phyloP scores from a whole-genome alignment of 2,329 filamentous ascomycete species.

The Pseudofabraea citricarpa region DNA sequence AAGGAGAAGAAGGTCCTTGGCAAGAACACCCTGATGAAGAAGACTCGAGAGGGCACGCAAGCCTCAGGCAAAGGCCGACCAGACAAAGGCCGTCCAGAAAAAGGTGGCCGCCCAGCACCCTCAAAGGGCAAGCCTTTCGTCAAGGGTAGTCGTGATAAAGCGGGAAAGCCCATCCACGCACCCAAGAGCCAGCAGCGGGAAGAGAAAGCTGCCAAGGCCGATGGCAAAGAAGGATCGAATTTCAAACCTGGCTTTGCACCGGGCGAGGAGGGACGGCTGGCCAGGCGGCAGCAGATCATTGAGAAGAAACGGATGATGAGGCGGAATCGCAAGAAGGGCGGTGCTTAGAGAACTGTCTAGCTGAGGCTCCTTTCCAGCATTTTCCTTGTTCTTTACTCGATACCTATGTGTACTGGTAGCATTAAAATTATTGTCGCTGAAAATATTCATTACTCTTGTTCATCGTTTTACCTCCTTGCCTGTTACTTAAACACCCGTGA shows the following conservation, averaged over 20 bases:
- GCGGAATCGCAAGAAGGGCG: slow-evolving; percentile 40
- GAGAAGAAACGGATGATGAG: slow-evolving; percentile 77
- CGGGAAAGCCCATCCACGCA: slow-evolving; percentile 3
- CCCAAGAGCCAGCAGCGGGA: slow-evolving; percentile 10
- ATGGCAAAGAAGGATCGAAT: slow-evolving; percentile 8
- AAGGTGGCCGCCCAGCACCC: slow-evolving; percentile 13
- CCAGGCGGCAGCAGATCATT: slow-evolving; percentile 72
- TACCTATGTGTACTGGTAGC: no score
- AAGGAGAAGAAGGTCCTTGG: slow-evolving; percentile 29
- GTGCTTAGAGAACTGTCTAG: slow-evolving; percentile 3
- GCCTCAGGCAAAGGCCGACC: slow-evolving; percentile 13
- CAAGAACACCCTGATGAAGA: slow-evolving; percentile 27
- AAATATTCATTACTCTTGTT: no score
- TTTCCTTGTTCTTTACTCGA: neutral
- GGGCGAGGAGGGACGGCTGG: slow-evolving; percentile 48
- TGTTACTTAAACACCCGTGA: no score
- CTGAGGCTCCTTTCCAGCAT: neutral
- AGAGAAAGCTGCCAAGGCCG: slow-evolving; percentile 7
- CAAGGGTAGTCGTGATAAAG: slow-evolving; percentile 7
- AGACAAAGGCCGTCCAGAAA: neutral
- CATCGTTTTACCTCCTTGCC: no score
- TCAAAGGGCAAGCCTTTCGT: slow-evolving; percentile 8
- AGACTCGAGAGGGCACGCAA: slow-evolving; percentile 30
- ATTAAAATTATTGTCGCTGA: no score
- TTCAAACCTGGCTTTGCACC: slow-evolving; percentile 27